A percentile compares a stretch with the other conserved stretches of the same genome.
These are phyloP conservation scores for Candida argentea DNA, from an alignment of 805 yeast species.

Conservation along the genomic window DNA sequence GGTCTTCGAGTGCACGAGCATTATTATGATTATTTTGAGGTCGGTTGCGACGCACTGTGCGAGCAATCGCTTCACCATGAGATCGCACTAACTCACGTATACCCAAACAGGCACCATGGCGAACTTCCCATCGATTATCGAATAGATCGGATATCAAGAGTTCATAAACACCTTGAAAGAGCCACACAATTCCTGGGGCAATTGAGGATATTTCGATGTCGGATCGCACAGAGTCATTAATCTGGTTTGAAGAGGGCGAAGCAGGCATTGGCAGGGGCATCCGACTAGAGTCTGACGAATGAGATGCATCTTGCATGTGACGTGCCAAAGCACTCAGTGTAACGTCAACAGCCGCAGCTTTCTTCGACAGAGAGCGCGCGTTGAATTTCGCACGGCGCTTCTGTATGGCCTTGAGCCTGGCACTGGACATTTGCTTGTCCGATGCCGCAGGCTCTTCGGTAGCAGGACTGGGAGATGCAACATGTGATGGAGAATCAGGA, in stretches of 20 bases:
- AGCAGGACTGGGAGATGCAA: slow-evolving; percentile 8
- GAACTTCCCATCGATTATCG: slow-evolving; percentile 82
- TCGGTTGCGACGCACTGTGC: slow-evolving; percentile 52
- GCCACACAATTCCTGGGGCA: slow-evolving; percentile 57
- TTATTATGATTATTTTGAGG: slow-evolving; percentile 61
- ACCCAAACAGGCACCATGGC: slow-evolving; percentile 95
- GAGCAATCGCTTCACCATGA: slow-evolving; percentile 82
- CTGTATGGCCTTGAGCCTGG: slow-evolving; percentile 91
- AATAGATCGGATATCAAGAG: slow-evolving; percentile 68
- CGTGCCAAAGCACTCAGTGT: slow-evolving; percentile 62
- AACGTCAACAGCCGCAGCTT: slow-evolving; percentile 48
- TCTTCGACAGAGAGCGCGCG: slow-evolving; percentile 41
- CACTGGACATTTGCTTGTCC: slow-evolving; percentile 37
- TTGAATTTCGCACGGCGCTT: slow-evolving; percentile 73
- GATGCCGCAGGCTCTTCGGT: slow-evolving; percentile 9
- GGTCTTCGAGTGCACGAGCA: slow-evolving; percentile 67
- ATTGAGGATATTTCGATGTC: no score
- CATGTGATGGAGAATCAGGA: neutral
- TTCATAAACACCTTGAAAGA: slow-evolving; percentile 87
- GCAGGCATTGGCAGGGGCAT: neutral
- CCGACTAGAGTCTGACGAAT: slow-evolving; percentile 1
- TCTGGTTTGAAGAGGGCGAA: neutral
- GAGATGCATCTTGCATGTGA: slow-evolving; percentile 24
- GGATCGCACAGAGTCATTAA: no score
- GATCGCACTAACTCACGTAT: slow-evolving; percentile 73